These are phyloP conservation scores for Fusarium napiforme DNA, from an alignment of 2,329 filamentous ascomycete species.

Conservation along the genomic window DNA sequence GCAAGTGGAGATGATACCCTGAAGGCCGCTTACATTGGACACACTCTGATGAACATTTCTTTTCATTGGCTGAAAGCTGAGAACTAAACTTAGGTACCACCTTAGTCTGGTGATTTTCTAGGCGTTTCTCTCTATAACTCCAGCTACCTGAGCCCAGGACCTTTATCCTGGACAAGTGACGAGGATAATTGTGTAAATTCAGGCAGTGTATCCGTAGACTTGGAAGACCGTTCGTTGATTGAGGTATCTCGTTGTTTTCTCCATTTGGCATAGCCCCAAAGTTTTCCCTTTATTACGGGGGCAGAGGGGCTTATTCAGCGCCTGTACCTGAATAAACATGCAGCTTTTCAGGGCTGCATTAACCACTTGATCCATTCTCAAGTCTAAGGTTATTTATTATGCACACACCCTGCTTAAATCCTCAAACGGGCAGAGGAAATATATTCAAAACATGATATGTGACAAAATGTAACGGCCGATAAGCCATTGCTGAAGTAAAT, in stretches of 20 bases:
- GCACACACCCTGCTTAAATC: neutral
- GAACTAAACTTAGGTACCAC: neutral
- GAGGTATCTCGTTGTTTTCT: neutral
- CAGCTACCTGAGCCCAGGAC: neutral
- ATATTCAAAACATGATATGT: neutral
- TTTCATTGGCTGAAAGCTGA: conserved; percentile 19
- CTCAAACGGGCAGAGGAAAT: neutral
- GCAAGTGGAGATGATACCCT: conserved; percentile 26
- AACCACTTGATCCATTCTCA: conserved; percentile 13
- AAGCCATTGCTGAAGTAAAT: neutral
- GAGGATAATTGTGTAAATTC: neutral
- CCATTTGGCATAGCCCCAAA: neutral
- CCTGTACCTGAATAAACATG: conserved; percentile 9
- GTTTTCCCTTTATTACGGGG: neutral
- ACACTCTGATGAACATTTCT: neutral
- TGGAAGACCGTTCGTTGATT: neutral
- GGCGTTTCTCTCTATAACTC: conserved; percentile 7
- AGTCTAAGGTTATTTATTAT: neutral
- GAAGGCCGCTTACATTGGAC: conserved; percentile 8
- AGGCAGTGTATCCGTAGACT: neutral
- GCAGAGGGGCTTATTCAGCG: neutral
- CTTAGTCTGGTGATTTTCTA: conserved; percentile 1
- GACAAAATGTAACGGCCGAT: neutral
- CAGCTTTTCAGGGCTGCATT: conserved; percentile 13
- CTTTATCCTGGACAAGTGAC: neutral